These are phyloP conservation scores for Cercis canadensis DNA, from an alignment of 306 rosid species.

Conservation along the genomic window DNA sequence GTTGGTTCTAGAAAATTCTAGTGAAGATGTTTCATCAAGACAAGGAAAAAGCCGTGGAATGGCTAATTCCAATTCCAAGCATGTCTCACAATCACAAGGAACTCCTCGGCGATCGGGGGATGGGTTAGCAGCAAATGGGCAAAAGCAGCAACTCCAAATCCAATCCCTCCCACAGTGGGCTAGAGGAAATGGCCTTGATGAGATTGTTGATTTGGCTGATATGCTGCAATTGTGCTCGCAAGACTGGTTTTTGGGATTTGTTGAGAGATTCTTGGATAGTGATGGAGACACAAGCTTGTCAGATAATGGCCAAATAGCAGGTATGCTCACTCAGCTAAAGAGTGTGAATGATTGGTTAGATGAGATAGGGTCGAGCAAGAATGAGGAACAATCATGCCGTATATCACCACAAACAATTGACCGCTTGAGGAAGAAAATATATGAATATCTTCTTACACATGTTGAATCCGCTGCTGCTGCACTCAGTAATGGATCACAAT, in stretches of 20 bases:
- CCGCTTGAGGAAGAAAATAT: conserved; percentile 82
- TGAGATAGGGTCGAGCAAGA: conserved; percentile 57
- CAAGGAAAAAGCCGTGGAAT: conserved; percentile 57
- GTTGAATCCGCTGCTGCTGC: conserved; percentile 98
- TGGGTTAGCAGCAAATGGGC: conserved; percentile 44
- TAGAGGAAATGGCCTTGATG: conserved; percentile 72
- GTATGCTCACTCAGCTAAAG: conserved; percentile 89
- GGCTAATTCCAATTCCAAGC: conserved; percentile 55
- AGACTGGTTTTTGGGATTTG: conserved; percentile 83
- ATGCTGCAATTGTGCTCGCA: conserved; percentile 70
- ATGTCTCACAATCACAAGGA: conserved; percentile 51
- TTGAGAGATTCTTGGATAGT: conserved; percentile 85
- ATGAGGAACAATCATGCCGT: conserved; percentile 52
- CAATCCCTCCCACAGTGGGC: conserved; percentile 73
- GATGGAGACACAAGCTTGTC: conserved; percentile 74
- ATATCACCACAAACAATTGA: conserved; percentile 69
- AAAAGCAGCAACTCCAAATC: conserved; percentile 61
- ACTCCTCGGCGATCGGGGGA: conserved; percentile 60
- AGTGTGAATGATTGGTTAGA: conserved; percentile 96
- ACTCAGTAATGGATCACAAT: conserved; percentile 67
- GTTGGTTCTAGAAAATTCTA: conserved; percentile 66
- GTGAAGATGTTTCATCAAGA: conserved; percentile 50
- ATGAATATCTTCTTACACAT: conserved; percentile 91
- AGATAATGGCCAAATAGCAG: conserved; percentile 90
- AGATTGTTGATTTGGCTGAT: conserved; percentile 70